A percentile compares a stretch with the other conserved stretches of the same genome.
Evolutionary conservation across 108 stramenopile species (phyloP).

Genomic region (Cyclotella distinguenda): DNA sequence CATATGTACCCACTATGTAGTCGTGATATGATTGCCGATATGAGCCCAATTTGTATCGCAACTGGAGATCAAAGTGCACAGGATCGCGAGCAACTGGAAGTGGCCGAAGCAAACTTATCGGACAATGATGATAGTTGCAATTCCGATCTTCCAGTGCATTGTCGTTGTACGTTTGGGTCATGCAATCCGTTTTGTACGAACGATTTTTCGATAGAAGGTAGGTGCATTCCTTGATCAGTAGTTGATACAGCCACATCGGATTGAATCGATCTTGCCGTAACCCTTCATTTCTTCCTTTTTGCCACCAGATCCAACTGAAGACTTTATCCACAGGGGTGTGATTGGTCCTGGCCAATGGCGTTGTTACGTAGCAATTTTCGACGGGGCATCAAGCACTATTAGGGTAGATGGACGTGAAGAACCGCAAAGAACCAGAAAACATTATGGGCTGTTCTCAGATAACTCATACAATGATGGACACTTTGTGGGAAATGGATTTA

Average conservation of each 20-base stretch:
- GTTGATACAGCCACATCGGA: too few relatives aligned
- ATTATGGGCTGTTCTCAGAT: constrained; percentile 24
- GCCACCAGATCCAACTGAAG: constrained; percentile 36
- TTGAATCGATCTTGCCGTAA: too few relatives aligned
- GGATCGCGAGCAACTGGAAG: constrained; percentile 3
- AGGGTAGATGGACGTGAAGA: constrained; percentile 70
- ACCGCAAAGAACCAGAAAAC: constrained; percentile 19
- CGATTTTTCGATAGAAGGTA: constrained; percentile 27
- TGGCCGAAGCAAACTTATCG: too few relatives aligned
- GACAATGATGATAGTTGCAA: constrained; percentile 26
- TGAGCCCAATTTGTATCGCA: constrained; percentile 63
- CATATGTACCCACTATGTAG: constrained; percentile 59
- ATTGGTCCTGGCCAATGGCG: constrained; percentile 81
- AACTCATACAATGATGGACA: constrained; percentile 12
- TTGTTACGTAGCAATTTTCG: constrained; percentile 73
- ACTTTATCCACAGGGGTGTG: constrained; percentile 49
- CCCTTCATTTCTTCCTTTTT: not conserved
- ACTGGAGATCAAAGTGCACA: constrained; percentile 34
- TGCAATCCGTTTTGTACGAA: constrained; percentile 27
- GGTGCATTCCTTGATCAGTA: too few relatives aligned
- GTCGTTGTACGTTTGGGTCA: constrained; percentile 37
- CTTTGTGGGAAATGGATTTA: constrained; percentile 34
- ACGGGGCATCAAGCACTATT: constrained; percentile 48
- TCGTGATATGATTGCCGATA: constrained; percentile 51
- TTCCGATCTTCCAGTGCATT: constrained; percentile 26